Evolutionary conservation across 495 filamentous ascomycete genomes (phyloP), one percentile per base, ranked within the genome.

Genomic region (Xylaria venustula): DNA sequence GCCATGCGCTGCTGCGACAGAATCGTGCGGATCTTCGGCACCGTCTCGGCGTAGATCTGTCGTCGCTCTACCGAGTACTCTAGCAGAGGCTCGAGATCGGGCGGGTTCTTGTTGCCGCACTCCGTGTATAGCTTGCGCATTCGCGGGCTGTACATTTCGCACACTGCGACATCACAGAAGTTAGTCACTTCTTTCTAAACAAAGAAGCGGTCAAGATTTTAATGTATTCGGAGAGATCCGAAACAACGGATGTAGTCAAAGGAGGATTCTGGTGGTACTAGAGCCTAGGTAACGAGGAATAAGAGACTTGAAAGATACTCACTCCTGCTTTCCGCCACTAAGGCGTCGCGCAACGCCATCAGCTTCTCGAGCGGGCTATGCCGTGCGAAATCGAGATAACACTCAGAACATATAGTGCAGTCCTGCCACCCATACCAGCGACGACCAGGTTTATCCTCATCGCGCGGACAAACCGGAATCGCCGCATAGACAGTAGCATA

Each of bases 351-450:
- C 22, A 41, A 15, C 19, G 40, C 51, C 51, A 54, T 54, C 36
- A 42, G 23, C 36, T 54, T 54, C 9, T 20, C 51, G 3, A 54
- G 51, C 34, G 51, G 51, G 15, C 36, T 36, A 2, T 41, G 22
- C 8, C 61, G 65, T 11, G 73, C 71, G 32, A 71, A 73, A 17
- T 73, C 72, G 25, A 65, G 59, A 57, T 71, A 75, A 44, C 75
- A 77, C 50, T 75, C 73, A 8, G 74, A 63, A 54, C 75, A 78
- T 14, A 74, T 73, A 15, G 72, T 71, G 51, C 73, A 77, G 9
- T 75, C 72, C 32, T 61, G 60, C 55, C 67, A 71, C 6, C 75
- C 71, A 25, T 76, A 76, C 75, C 75, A 77, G 37, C 52, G 62
- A 40, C 53, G 66, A 17, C 67, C 65, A 50, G 62, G 53, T 26